These are phyloP conservation scores for Crithidia acanthocephali DNA, from an alignment of 208 protist genomes.

Conservation along the genomic window DNA sequence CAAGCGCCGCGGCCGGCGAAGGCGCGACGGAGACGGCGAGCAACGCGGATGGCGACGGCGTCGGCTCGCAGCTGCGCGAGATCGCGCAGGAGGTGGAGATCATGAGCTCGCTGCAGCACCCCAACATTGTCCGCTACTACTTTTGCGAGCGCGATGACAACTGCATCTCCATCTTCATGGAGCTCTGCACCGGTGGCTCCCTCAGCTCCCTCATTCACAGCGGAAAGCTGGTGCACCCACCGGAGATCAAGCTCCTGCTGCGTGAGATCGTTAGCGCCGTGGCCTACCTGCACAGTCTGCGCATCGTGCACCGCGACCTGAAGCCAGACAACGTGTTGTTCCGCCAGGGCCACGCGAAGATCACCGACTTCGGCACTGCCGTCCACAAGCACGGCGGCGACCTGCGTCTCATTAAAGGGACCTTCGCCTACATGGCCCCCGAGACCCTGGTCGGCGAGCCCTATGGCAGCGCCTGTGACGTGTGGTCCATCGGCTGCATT, in stretches of 20 bases:
- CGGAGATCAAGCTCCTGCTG: slow-evolving; percentile 61
- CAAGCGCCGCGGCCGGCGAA: neutral
- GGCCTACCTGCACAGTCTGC: slow-evolving; percentile 75
- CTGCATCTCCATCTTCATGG: slow-evolving; percentile 92
- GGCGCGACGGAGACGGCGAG: neutral
- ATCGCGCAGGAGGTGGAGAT: slow-evolving; percentile 86
- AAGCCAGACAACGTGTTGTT: slow-evolving; percentile 90
- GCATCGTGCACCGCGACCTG: slow-evolving; percentile 85
- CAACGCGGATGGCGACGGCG: slow-evolving; percentile 22
- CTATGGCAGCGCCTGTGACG: slow-evolving; percentile 93
- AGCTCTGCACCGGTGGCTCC: slow-evolving; percentile 83
- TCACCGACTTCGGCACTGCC: slow-evolving; percentile 87
- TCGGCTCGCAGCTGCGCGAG: slow-evolving; percentile 62
- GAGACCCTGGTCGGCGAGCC: slow-evolving; percentile 87
- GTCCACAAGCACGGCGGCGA: slow-evolving; percentile 56
- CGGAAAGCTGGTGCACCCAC: slow-evolving; percentile 42
- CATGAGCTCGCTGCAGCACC: slow-evolving; percentile 79
- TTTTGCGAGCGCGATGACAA: slow-evolving; percentile 81
- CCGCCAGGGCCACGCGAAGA: slow-evolving; percentile 61
- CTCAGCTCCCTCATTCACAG: slow-evolving; percentile 62
- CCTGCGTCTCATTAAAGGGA: slow-evolving; percentile 68
- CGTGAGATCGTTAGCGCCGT: slow-evolving; percentile 74
- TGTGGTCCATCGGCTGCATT: slow-evolving; percentile 96
- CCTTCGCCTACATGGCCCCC: slow-evolving; percentile 92
- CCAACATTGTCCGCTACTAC: slow-evolving; percentile 87